Evolutionary conservation across 1,284 basidiomycete species (phyloP).

Genomic region (Heterobasidion irregulare): DNA sequence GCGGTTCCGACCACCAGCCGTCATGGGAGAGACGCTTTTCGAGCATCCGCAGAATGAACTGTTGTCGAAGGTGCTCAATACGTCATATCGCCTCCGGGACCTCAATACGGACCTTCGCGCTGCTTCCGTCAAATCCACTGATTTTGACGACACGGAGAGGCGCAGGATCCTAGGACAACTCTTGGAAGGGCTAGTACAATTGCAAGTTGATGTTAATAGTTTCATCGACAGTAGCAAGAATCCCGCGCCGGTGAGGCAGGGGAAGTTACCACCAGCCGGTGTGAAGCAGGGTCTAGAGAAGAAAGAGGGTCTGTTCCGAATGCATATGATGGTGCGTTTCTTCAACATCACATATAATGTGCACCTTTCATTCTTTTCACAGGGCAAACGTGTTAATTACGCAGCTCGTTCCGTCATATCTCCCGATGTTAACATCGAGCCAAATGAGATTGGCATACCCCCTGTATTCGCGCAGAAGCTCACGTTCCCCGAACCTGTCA

Average conservation of each 20-base stretch:
- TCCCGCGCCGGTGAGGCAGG: conserved; percentile 76
- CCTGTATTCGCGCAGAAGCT: conserved; percentile 97
- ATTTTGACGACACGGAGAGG: conserved; percentile 47
- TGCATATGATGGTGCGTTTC: conserved; percentile 94
- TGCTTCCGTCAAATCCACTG: conserved; percentile 51
- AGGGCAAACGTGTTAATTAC: conserved; percentile 99
- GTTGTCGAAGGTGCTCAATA: conserved; percentile 78
- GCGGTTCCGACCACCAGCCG: conserved; percentile 91
- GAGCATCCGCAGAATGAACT: conserved; percentile 97
- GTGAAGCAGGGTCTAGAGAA: conserved; percentile 98
- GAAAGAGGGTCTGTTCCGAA: conserved; percentile 98
- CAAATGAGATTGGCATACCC: conserved; percentile 97
- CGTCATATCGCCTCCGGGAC: conserved; percentile 77
- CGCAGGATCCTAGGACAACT: conserved; percentile 62
- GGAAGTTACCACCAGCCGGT: conserved; percentile 89
- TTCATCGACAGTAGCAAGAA: conserved; percentile 99
- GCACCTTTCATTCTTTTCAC: neutral
- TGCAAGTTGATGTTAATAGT: conserved; percentile 94
- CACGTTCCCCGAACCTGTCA: conserved; percentile 97
- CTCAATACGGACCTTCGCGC: conserved; percentile 62
- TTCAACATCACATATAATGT: neutral
- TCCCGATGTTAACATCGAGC: conserved; percentile 98
- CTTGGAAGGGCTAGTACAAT: conserved; percentile 78
- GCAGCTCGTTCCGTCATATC: conserved; percentile 99
- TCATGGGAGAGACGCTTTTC: conserved; percentile 89